Evolutionary conservation across 2,329 filamentous ascomycete species (phyloP).

Genomic region (Cadophora malorum): DNA sequence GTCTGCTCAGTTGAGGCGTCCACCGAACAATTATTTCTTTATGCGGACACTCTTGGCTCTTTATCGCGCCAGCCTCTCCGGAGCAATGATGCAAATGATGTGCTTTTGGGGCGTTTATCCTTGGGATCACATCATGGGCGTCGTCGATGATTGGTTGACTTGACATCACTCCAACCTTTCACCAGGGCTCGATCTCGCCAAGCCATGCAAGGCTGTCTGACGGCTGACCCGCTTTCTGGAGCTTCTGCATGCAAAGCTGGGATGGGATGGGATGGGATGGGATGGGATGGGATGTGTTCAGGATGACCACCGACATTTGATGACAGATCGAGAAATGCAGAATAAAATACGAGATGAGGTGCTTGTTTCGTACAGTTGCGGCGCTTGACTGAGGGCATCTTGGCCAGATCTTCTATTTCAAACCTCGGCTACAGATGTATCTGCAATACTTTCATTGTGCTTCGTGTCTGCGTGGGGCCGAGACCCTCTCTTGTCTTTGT

Average conservation of each 20-base stretch:
- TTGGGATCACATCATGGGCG: conserved; percentile 19
- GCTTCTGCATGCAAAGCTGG: background rate
- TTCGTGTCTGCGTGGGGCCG: too few species aligned
- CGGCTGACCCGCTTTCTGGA: background rate
- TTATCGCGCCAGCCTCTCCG: background rate
- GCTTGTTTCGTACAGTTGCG: too few species aligned
- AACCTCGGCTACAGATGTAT: too few species aligned
- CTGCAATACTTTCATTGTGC: too few species aligned
- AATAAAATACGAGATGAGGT: too few species aligned
- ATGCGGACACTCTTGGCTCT: background rate
- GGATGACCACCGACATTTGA: background rate
- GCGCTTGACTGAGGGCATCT: too few species aligned
- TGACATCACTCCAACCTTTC: background rate
- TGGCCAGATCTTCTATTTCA: too few species aligned
- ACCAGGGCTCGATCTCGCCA: conserved; percentile 2
- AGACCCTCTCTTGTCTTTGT: too few species aligned
- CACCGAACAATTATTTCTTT: background rate
- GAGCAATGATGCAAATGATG: conserved; percentile 21
- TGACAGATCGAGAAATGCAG: too few species aligned
- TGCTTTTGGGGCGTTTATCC: conserved; percentile 24
- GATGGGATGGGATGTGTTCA: too few species aligned
- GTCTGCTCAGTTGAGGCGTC: background rate
- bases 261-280: too few species aligned
- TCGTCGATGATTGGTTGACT: conserved; percentile 8
- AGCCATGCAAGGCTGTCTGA: conserved; percentile 22